Conservation (phyloP, 1,139 yeast species). For the Geotrichum bryndzae region DNA sequence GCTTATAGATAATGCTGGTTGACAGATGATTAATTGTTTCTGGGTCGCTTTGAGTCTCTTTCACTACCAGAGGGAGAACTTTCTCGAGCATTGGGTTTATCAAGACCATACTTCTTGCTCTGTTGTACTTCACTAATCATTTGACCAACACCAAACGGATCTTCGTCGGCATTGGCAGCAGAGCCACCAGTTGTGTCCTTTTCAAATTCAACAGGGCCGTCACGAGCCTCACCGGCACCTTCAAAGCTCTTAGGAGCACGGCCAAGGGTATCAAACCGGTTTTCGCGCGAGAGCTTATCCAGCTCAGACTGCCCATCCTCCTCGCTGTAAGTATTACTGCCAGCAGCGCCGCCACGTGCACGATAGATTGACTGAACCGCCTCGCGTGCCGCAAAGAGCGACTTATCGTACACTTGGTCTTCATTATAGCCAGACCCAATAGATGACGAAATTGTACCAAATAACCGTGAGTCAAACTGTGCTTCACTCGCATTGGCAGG, state of each 20-base stretch:
- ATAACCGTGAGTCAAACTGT: slow-evolving; percentile 52
- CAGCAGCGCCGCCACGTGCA: slow-evolving; percentile 24
- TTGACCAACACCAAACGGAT: slow-evolving; percentile 24
- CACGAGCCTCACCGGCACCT: slow-evolving; percentile 27
- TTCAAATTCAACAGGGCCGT: slow-evolving; percentile 52
- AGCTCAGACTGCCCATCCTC: slow-evolving; percentile 32
- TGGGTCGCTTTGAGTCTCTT: neutral
- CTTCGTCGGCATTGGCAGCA: slow-evolving; percentile 11
- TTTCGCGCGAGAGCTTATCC: slow-evolving; percentile 33
- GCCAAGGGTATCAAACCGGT: slow-evolving; percentile 36
- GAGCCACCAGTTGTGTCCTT: slow-evolving; percentile 31
- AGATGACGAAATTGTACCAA: slow-evolving; percentile 41
- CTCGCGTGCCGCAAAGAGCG: slow-evolving; percentile 49
- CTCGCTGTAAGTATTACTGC: slow-evolving; percentile 14
- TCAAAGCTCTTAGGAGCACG: slow-evolving; percentile 26
- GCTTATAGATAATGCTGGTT: neutral
- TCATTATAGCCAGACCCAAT: slow-evolving; percentile 38
- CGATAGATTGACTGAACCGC: slow-evolving; percentile 48
- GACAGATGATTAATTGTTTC: neutral
- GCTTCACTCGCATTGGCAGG: slow-evolving; percentile 31
- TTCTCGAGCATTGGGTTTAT: slow-evolving; percentile 8
- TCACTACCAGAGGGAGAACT: slow-evolving; percentile 2
- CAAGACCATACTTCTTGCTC: slow-evolving; percentile 21
- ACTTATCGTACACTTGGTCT: slow-evolving; percentile 51
- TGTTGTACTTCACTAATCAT: slow-evolving; percentile 28